These are phyloP conservation scores for Globisporangium irregulare DNA, from an alignment of 352 stramenopile genomes.

Conservation along the genomic window DNA sequence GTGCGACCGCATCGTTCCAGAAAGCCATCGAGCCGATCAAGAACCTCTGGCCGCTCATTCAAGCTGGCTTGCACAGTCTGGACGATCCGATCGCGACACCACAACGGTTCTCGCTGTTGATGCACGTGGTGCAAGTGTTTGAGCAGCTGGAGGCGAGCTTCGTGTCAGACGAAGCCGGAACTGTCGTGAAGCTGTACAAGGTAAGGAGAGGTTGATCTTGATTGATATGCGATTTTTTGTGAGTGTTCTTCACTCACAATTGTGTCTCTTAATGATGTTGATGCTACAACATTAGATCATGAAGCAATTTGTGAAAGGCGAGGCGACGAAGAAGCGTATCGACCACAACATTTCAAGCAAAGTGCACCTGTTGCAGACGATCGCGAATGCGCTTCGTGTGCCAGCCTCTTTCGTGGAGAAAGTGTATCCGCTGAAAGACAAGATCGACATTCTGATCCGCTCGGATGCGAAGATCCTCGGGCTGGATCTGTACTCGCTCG, in stretches of 20 bases:
- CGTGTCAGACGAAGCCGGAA: conserved; percentile 27
- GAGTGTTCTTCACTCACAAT: neutral
- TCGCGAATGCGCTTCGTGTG: conserved; percentile 41
- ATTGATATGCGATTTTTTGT: neutral
- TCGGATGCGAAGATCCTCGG: conserved; percentile 73
- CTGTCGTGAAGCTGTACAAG: conserved; percentile 35
- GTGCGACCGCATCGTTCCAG: conserved; percentile 27
- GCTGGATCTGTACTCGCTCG: conserved; percentile 62
- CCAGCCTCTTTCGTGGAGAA: conserved; percentile 33
- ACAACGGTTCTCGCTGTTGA: conserved; percentile 61
- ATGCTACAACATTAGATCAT: conserved; percentile 26
- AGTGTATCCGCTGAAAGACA: conserved; percentile 39
- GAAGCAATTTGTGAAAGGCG: conserved; percentile 49
- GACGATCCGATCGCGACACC: conserved; percentile 48
- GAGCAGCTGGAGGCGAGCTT: conserved; percentile 51
- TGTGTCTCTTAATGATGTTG: neutral
- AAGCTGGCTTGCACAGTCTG: conserved; percentile 35
- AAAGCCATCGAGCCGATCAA: conserved; percentile 35
- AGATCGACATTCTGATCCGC: conserved; percentile 55
- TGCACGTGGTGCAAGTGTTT: conserved; percentile 64
- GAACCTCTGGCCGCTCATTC: conserved; percentile 49
- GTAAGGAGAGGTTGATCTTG: conserved; percentile 17
- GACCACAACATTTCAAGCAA: conserved; percentile 38
- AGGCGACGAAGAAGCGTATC: conserved; percentile 45
- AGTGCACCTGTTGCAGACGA: conserved; percentile 45